Percentiles rank a stretch among this genome's conserved stretches.
Evolutionary conservation across 2,329 filamentous ascomycete species (phyloP).

Genomic region (Huntiella savannae): DNA sequence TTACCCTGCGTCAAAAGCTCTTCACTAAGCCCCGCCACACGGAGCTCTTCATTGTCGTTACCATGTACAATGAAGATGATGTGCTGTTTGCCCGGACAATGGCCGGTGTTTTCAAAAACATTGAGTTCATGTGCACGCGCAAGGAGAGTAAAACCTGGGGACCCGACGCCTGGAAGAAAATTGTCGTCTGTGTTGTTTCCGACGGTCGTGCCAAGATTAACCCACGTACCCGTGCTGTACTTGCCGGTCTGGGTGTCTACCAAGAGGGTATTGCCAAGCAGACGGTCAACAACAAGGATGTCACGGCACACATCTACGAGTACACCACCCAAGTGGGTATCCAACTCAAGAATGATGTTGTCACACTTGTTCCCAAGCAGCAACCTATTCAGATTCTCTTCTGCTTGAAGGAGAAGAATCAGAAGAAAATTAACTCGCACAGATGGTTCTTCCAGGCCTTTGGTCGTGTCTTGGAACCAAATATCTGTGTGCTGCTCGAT

Average conservation of each 20-base stretch:
- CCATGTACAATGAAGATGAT: constrained; percentile 99
- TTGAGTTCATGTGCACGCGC: constrained; percentile 85
- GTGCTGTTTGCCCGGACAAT: constrained; percentile 93
- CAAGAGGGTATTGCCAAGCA: constrained; percentile 98
- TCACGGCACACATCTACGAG: constrained; percentile 94
- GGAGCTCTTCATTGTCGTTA: constrained; percentile 88
- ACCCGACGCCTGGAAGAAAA: constrained; percentile 95
- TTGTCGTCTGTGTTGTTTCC: constrained; percentile 90
- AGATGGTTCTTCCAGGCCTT: constrained; percentile 99
- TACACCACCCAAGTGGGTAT: constrained; percentile 81
- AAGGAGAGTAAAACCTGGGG: constrained; percentile 91
- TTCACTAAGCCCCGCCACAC: constrained; percentile 87
- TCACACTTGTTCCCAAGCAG: constrained; percentile 64
- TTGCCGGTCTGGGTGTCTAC: constrained; percentile 94
- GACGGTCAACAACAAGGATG: constrained; percentile 84
- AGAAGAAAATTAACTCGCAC: constrained; percentile 99
- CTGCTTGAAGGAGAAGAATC: constrained; percentile 97
- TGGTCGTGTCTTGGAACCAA: constrained; percentile 76
- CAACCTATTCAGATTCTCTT: constrained; percentile 94
- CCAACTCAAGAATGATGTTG: constrained; percentile 76
- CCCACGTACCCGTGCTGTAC: constrained; percentile 74
- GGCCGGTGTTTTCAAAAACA: constrained; percentile 97
- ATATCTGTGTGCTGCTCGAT: constrained; percentile 91
- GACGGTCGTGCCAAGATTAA: constrained; percentile 85
- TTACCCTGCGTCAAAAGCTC: constrained; percentile 75